Base-by-base conservation (phyloP, 75 land plant species). In the Pinus albicaulis region DNA sequence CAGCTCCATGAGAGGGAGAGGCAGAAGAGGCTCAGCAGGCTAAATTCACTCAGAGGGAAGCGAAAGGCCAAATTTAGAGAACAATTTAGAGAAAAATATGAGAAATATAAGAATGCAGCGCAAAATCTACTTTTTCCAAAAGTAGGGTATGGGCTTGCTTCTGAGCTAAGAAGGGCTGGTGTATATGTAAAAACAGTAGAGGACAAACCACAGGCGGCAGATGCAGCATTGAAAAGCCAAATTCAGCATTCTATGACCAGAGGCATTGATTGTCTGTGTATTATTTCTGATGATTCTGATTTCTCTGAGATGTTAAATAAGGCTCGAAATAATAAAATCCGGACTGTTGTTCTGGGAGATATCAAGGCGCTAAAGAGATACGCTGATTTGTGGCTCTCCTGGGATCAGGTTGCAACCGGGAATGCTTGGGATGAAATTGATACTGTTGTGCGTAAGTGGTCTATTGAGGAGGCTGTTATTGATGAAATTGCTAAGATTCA, bases 201-300 rank as follows among this genome's bases (percentile, higher is more conserved):
- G 85, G 92, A 94, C 74, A 92, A 92, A 82, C 95, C 97, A 2
- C 94, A 94, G 81, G 90, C 97, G 13, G 97, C 97, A 16, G 97
- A 94, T 78, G 78, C 80, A 81, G 97, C 90, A 24, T 58, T 94
- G 77, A 94, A 94, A 77, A 66, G 79, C 58, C 92, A 89, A 74
- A 90, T 94, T 85, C 80, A 57, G 76, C 86, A 86, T 66, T 84
- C 89, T 2, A 82, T 92, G 81, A 80, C 74, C 44, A 66, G 84
- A 34, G 97, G 97, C 7, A 63, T 89, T n/a, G 92, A 92, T 74
- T 89, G 87, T 82, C n/a, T 94, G 81, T 74, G 92, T 36, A 76
- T 94, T 76, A 90, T 94, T 16, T 94, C 95, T 2, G 97, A 94
- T 73, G 97, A 94, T 56, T 86, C 89, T n/a, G 97, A 92, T 80